phyloP scores from a whole-genome alignment of 2,329 filamentous ascomycete species.

The Epichloe typhina region DNA sequence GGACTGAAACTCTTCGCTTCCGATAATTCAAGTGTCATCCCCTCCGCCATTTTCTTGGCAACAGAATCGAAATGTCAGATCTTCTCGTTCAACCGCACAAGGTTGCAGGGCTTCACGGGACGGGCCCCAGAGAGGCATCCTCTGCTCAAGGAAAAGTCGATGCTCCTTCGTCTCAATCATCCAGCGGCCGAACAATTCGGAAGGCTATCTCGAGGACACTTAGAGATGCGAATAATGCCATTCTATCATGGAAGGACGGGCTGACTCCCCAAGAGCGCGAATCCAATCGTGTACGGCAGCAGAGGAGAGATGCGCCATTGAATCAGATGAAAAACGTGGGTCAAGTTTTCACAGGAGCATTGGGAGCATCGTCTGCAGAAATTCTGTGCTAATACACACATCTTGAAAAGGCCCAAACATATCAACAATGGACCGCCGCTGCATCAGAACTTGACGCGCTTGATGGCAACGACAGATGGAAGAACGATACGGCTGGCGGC shows the following conservation, averaged over 20 bases:
- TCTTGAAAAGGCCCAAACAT: conserved; percentile 44
- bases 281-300: conserved; percentile 33
- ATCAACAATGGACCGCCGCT: conserved; percentile 60
- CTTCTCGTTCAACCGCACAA: conserved; percentile 3
- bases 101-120: neutral
- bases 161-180: neutral
- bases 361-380: neutral
- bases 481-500: conserved; percentile 44
- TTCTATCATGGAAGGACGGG: conserved; percentile 40
- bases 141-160: neutral
- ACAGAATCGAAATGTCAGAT: conserved; percentile 2
- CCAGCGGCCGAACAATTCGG: neutral
- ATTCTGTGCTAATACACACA: neutral
- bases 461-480: conserved; percentile 75
- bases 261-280: conserved; percentile 36
- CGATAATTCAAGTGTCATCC: neutral
- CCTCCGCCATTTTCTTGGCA: neutral
- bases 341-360: neutral
- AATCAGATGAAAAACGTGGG: conserved; percentile 53
- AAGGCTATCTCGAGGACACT: conserved; percentile 3
- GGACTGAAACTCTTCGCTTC: too few species aligned
- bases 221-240: conserved; percentile 24
- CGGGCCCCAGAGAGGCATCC: neutral
- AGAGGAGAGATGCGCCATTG: conserved; percentile 49
- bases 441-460: conserved; percentile 66